Evolutionary conservation across 768 basidiomycete genomes (phyloP), one percentile per base, ranked within the genome.

Genomic region (Tylopilus vinaceipallidus): DNA sequence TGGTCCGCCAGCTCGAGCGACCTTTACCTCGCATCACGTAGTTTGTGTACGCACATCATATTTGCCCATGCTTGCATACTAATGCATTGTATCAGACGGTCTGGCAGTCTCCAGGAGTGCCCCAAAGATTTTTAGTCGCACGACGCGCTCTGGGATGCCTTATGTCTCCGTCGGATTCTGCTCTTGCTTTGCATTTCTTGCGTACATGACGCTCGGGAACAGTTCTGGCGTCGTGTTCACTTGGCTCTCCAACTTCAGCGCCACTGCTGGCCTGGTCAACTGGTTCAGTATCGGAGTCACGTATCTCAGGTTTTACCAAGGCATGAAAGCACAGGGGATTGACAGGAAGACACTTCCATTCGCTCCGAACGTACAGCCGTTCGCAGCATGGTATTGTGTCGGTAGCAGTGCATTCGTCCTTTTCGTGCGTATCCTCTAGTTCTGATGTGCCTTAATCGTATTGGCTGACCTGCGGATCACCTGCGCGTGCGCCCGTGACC

Each of bases 51-150:
- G 58, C 26, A 35, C 3, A 22, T 13, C 37, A 12, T 13, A 11
- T 20, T 30, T 12, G 13, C 17, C n/a, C 17, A n/a, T 17, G 29
- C 19, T 2, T 17, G 17, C 9, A 30, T n/a, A 42, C 41, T 4
- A 13, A 42, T 24, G 8, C 61, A 22, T 54, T 23, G 64, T 48
- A 4, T 19, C 1, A 83, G 55, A 83, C 54, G 75, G 78, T 54
- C 73, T 84, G 14, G 76, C 83, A 2, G 52, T 74, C 43, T 71
- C 73, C n/a, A 76, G 78, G 0, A 75, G 79, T 47, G 81, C 82
- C 0, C 83, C 83, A 2, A 71, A 64, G 43, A 59, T 84, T 37
- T 82, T 85, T 47, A 43, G 61, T 24, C 67, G 71, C 42, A 75
- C 75, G 1, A 62, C 65, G 8, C 49, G 52, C 11, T 52, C 55